Conservation (phyloP, 306 rosid genomes). For the Quercus glauca region DNA sequence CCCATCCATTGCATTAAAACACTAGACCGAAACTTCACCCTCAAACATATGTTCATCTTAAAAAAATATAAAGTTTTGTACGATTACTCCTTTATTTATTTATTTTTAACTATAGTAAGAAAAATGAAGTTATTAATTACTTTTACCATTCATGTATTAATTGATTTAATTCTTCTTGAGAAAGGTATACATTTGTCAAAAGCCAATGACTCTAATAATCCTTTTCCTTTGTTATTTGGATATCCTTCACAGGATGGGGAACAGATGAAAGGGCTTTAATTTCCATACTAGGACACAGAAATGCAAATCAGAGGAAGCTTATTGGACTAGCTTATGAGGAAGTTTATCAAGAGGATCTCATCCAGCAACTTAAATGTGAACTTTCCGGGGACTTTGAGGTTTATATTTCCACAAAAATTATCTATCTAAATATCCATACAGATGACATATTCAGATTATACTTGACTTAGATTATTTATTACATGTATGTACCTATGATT, state of each 20-base stretch:
- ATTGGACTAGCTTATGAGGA: conserved; percentile 45
- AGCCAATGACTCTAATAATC: too few relatives aligned
- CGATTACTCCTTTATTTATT: too few relatives aligned
- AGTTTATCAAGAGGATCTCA: conserved; percentile 48
- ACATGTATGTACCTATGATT: not conserved
- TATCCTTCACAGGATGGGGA: conserved; percentile 41
- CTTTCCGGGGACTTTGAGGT: conserved; percentile 56
- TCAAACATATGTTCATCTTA: too few relatives aligned
- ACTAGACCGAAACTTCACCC: too few relatives aligned
- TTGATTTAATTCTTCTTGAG: too few relatives aligned
- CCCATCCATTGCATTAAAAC: too few relatives aligned
- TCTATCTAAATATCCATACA: too few relatives aligned
- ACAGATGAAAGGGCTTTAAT: conserved; percentile 44
- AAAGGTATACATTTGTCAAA: too few relatives aligned
- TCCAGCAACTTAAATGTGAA: conserved; percentile 48
- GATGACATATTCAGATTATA: not conserved
- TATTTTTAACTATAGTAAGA: too few relatives aligned
- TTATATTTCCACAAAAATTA: not conserved
- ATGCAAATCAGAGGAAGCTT: conserved; percentile 47
- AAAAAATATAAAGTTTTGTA: too few relatives aligned
- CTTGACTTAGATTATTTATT: not conserved
- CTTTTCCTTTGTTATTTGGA: not conserved
- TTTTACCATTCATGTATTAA: too few relatives aligned
- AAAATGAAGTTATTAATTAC: too few relatives aligned
- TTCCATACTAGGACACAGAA: conserved; percentile 44